Evolutionary conservation across 441 rosid genomes (phyloP), one percentile per base, ranked within the genome.

Genomic region (Manihot esculenta): DNA sequence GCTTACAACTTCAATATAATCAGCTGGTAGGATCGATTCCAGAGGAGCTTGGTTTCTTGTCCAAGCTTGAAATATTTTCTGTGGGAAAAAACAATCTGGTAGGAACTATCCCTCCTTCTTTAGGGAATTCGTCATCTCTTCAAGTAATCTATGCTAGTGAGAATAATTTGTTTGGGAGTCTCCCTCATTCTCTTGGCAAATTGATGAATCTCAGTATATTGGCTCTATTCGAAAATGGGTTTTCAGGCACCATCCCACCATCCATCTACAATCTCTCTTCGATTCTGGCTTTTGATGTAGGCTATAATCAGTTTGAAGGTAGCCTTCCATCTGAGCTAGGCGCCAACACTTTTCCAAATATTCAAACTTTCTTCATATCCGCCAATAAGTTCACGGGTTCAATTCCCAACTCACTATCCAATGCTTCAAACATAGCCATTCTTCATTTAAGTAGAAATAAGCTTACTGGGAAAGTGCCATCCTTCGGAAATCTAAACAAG

Each of bases 191-290:
- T 6, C 13, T 75, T 1, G 79, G 79, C 15, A 63, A 23, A 33
- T 10, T 81, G 20, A 45, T 18, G 17, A 61, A 26, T 11, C 55
- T 81, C 12, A 11, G 9, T 1, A 0, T 13, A 33, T 10, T 72
- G 3, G 9, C 11, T 24, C 7, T 80, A 1, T 4, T 5, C 2
- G 18, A 0, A 14, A 78, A 75, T 49, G 20, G 4, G 18, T 26
- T 81, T 42, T 49, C 57, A 3, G 72, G 78, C 20, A 42, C 42
- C 1, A 58, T 82, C 48, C 85, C 82, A 20, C 68, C 71, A 6
- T 76, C 77, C 0, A n/a, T 79, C 6, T 79, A 42, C 70, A 79
- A 82, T 66, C 72, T 78, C 56, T 42, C 84, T 10, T 58, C 70
- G 3, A 10, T 76, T 8, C 13, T 8, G 23, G 1, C 0, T 11